Evolutionary conservation across 2,329 filamentous ascomycete genomes (phyloP).

Genomic region (Colletotrichum acutatum): DNA sequence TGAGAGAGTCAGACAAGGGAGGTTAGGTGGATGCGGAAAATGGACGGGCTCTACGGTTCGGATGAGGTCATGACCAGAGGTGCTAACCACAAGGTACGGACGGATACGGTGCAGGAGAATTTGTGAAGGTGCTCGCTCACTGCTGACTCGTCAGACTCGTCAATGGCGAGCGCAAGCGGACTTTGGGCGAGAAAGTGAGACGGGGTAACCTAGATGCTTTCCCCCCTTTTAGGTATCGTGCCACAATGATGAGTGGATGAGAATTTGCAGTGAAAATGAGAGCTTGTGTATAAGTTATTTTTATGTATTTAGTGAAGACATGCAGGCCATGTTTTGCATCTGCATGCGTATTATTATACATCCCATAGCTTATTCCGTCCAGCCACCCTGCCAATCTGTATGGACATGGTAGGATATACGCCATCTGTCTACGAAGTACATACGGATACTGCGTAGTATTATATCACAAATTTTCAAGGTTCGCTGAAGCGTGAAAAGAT

Average conservation of each 20-base stretch:
- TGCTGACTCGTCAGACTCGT: slow-evolving; percentile 33
- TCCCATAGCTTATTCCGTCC: background rate
- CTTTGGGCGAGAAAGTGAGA: background rate
- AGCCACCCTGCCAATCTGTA: background rate
- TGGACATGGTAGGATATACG: background rate
- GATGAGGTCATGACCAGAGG: slow-evolving; percentile 29
- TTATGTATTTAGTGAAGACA: slow-evolving; percentile 22
- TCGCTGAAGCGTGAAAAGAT: background rate
- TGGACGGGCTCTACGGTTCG: slow-evolving; percentile 2
- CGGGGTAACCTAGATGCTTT: background rate
- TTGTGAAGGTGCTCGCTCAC: background rate
- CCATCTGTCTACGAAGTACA: too few species aligned
- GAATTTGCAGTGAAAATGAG: background rate
- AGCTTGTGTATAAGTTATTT: background rate
- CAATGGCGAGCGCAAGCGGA: slow-evolving; percentile 12
- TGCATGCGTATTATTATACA: background rate
- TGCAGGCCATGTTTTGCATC: background rate
- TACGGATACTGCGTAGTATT: background rate
- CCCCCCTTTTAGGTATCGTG: slow-evolving; percentile 3
- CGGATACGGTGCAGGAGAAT: background rate
- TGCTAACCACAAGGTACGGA: background rate
- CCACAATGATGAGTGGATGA: slow-evolving; percentile 11
- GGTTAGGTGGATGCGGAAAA: background rate
- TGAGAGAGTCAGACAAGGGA: background rate
- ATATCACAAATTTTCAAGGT: background rate